A percentile compares a stretch with the other conserved stretches of the same genome.
phyloP scores from a whole-genome alignment of 306 rosid genomes.

The Quercus variabilis region DNA sequence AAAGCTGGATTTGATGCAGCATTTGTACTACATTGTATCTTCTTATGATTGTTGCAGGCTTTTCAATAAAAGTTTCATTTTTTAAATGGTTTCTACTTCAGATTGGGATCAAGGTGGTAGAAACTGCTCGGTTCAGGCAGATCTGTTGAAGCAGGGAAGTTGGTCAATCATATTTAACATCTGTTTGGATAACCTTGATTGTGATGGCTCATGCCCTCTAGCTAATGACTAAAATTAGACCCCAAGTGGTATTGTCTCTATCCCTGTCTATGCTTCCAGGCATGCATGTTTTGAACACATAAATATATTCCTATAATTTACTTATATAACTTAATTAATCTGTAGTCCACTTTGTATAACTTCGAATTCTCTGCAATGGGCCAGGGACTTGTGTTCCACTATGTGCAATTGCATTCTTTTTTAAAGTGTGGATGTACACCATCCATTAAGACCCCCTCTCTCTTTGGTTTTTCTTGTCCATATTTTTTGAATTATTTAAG shows the following conservation, averaged over 20 bases:
- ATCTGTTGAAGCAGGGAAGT: conserved; percentile 90
- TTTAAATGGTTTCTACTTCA: conserved; percentile 32
- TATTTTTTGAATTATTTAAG: conserved; percentile 13
- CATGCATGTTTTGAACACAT: conserved; percentile 8
- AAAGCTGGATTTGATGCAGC: conserved; percentile 1
- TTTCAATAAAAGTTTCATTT: conserved; percentile 6
- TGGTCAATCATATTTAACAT: conserved; percentile 89
- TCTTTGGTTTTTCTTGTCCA: not conserved
- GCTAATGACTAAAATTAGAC: conserved; percentile 80
- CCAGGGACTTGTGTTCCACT: conserved; percentile 93
- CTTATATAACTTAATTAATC: not conserved
- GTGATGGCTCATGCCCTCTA: conserved; percentile 66
- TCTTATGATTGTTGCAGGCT: conserved; percentile 9
- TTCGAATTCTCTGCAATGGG: conserved; percentile 86
- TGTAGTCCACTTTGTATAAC: conserved; percentile 4
- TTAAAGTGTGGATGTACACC: conserved; percentile 46
- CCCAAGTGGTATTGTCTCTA: conserved; percentile 73
- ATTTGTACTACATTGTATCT: conserved; percentile 8
- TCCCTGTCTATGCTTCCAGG: not conserved
- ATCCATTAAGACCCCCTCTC: not conserved
- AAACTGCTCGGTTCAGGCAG: conserved; percentile 63
- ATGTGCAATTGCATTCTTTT: conserved; percentile 74
- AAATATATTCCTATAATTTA: not conserved
- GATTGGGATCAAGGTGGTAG: conserved; percentile 35
- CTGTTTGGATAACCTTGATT: conserved; percentile 73